Evolutionary conservation across 2,329 filamentous ascomycete genomes (phyloP).

Genomic region (Simplicillium sp.): DNA sequence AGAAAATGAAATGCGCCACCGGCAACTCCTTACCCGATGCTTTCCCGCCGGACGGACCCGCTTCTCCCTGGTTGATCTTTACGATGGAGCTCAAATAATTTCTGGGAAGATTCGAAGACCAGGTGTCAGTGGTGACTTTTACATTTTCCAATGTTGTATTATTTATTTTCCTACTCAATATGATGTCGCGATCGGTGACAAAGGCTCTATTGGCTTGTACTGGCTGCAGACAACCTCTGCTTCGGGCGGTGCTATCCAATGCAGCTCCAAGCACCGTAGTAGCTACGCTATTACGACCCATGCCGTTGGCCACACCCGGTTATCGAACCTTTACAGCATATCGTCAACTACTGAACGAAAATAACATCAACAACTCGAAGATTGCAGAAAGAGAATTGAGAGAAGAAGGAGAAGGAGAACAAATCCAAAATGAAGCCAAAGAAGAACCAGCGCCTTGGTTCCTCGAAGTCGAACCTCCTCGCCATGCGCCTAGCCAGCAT

Average conservation of each 20-base stretch:
- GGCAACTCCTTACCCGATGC: too few relatives aligned
- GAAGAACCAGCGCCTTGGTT: constrained; percentile 60
- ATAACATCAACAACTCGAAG: constrained; percentile 9
- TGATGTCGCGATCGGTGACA: constrained; percentile 20
- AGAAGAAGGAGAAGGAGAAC: constrained; percentile 6
- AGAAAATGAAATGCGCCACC: constrained; percentile 3
- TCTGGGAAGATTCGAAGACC: too few relatives aligned
- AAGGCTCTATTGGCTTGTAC: constrained; percentile 18
- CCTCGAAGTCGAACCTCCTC: constrained; percentile 59
- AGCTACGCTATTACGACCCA: constrained; percentile 2
- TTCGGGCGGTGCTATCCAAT: constrained; percentile 16
- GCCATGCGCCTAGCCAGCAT: constrained; percentile 38
- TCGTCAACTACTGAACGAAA: neutral
- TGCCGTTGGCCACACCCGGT: too few relatives aligned
- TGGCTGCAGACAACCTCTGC: constrained; percentile 18
- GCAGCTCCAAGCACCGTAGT: constrained; percentile 5
- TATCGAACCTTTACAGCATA: too few relatives aligned
- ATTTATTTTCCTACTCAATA: constrained; percentile 7
- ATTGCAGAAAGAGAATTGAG: constrained; percentile 4
- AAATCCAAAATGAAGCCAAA: constrained; percentile 7
- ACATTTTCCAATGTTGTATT: neutral
- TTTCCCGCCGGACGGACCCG: too few relatives aligned
- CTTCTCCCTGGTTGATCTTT: too few relatives aligned
- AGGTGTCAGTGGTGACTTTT: too few relatives aligned
- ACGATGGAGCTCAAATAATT: too few relatives aligned